Conservation (phyloP, 2,329 filamentous ascomycete species). For the Lasiodiplodia gonubiensis region DNA sequence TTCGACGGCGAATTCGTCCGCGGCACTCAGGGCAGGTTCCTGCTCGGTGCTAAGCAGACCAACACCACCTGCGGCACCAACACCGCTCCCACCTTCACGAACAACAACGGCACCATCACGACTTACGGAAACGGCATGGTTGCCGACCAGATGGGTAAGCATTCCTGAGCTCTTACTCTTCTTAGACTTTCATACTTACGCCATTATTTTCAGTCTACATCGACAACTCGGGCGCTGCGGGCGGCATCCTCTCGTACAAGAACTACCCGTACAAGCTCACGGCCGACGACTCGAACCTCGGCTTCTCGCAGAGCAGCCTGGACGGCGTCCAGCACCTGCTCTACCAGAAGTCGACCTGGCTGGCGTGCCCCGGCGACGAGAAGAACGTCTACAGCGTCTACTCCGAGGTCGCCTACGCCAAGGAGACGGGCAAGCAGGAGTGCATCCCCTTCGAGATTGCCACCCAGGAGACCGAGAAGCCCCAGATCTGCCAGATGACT, state of each 20-base stretch:
- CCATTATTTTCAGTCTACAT: not conserved
- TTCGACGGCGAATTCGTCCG: conserved; percentile 13
- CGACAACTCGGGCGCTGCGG: conserved; percentile 10
- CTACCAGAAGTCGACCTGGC: conserved; percentile 4
- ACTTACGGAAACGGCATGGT: conserved; percentile 17
- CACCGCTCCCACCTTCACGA: not conserved
- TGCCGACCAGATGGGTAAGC: conserved; percentile 5
- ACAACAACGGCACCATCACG: conserved; percentile 10
- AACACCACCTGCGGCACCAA: conserved; percentile 14
- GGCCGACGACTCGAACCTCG: not conserved
- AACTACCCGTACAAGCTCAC: conserved; percentile 7
- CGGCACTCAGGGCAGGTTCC: conserved; percentile 4
- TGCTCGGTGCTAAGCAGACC: conserved; percentile 11
- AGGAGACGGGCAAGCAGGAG: not conserved
- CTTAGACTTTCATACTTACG: too few species aligned
- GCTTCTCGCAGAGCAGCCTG: not conserved
- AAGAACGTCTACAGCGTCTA: not conserved
- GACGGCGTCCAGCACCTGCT: not conserved
- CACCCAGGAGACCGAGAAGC: not conserved
- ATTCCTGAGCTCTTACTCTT: fast-evolving
- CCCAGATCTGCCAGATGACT: not conserved
- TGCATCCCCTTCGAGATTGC: conserved; percentile 12
- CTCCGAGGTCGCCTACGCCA: conserved; percentile 3
- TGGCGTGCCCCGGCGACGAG: not conserved
- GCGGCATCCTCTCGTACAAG: conserved; percentile 24